phyloP scores from a whole-genome alignment of 106 monocot species.

The Narthecium ossifragum region DNA sequence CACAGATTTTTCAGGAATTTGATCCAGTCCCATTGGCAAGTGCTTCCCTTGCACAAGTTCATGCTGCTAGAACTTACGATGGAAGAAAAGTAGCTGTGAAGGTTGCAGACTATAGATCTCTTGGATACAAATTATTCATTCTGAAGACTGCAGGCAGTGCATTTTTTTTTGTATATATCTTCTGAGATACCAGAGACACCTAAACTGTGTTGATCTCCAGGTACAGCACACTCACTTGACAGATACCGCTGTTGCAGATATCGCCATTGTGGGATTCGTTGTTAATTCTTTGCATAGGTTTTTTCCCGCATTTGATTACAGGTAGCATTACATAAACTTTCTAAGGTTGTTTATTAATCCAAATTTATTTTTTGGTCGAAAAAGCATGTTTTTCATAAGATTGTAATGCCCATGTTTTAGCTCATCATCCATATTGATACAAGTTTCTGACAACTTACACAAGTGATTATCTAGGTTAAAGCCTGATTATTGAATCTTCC shows the following conservation, averaged over 20 bases:
- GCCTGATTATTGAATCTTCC: too few species aligned
- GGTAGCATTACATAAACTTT: slow-evolving; percentile 31
- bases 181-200: not conserved
- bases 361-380: too few species aligned
- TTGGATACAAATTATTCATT: too few species aligned
- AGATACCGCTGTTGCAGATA: slow-evolving; percentile 85
- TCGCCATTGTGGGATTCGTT: slow-evolving; percentile 77
- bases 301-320: slow-evolving; percentile 96
- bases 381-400: too few species aligned
- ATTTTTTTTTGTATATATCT: not conserved
- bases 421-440: too few species aligned
- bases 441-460: too few species aligned
- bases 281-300: slow-evolving; percentile 77
- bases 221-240: slow-evolving; percentile 87
- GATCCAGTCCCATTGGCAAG: slow-evolving; percentile 77
- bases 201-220: slow-evolving; percentile 30
- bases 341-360: not conserved
- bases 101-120: slow-evolving; percentile 50
- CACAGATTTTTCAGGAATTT: slow-evolving; percentile 87
- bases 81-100: slow-evolving; percentile 88
- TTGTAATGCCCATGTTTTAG: too few species aligned
- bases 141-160: too few species aligned
- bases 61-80: slow-evolving; percentile 77
- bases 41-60: slow-evolving; percentile 99
- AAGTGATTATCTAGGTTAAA: too few species aligned